Base-by-base conservation (phyloP, 129 eudicot genomes). In the Pittosporum tobira region DNA sequence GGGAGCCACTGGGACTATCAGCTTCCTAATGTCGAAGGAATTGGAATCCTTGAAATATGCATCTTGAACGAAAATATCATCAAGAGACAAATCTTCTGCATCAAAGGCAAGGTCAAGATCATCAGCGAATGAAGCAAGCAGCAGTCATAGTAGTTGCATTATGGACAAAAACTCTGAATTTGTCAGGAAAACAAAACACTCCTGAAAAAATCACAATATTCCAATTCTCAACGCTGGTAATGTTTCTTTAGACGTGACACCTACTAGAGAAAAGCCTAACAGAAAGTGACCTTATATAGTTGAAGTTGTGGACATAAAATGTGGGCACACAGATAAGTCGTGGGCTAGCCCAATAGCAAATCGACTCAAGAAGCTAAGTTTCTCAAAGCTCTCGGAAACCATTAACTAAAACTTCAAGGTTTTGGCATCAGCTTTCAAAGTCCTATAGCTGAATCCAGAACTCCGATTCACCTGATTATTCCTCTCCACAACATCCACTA, bases 291-390 rank as follows among this genome's bases (percentile, higher is more conserved):
- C 75, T 50, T 59, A 65, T 64, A 57, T 84, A 51, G 95, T 79
- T 52, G 95, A 82, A 74, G 60, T 89, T n/a, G 88, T 85, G 64
- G 97, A 89, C 77, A 75, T 82, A 74, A 79, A 75, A 59, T 85
- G 97, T 77, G 94, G 94, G n/a, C 75, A 65, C 75, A 79, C 89
- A 0, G 94, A 78, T 62, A 65, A 66, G 49, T 45, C 68, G 8
- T 67, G 78, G 77, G 70, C 69, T 13, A 69, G 57, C 30, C 88
- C 88, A 20, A 71, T 84, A 49, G 57, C 88, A 19, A 82, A 71
- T 55, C 81, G 88, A 45, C 66, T 89, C 42, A 89, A 79, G 73
- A 89, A 82, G 80, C 95, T 84, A 20, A 66, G 85, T 43, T 89
- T 89, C 74, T 79, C 93, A 23, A 90, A 90, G 74, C 78, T 90